These are phyloP conservation scores for Debaryomyces tyrocola DNA, from an alignment of 805 yeast species.

Conservation along the genomic window DNA sequence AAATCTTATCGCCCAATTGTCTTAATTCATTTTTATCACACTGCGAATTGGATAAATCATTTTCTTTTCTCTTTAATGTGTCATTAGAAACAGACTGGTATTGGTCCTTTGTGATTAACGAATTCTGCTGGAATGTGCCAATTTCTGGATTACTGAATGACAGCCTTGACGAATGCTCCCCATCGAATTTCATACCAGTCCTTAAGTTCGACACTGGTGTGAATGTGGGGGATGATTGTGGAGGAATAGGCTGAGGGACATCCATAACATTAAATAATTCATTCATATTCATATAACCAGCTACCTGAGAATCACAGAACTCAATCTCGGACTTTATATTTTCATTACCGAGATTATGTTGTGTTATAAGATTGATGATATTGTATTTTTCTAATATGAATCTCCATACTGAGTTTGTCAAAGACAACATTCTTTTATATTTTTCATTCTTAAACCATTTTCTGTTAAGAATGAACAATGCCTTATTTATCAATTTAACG, in stretches of 20 bases:
- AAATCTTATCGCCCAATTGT: constrained; percentile 37
- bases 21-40: constrained; percentile 26
- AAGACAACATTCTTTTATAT: constrained; percentile 44
- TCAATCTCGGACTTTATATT: constrained; percentile 22
- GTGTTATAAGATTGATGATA: constrained; percentile 28
- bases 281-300: constrained; percentile 38
- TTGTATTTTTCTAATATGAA: constrained; percentile 37
- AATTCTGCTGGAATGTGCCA: not conserved
- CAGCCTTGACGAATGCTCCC: not conserved
- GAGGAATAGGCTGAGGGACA: constrained; percentile 39
- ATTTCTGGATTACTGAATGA: not conserved
- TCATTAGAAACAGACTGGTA: not conserved
- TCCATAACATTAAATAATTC: constrained; percentile 43
- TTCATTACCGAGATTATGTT: constrained; percentile 20
- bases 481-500: constrained; percentile 41
- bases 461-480: constrained; percentile 41
- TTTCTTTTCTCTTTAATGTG: not conserved
- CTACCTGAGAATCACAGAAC: constrained; percentile 41
- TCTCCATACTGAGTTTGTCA: constrained; percentile 45
- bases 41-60: not conserved
- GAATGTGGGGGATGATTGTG: not conserved
- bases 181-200: not conserved
- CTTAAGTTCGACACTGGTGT: not conserved
- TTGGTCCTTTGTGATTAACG: constrained; percentile 1
- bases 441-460: constrained; percentile 49